phyloP scores from a whole-genome alignment of 805 yeast genomes.

The Wickerhamomyces queroliae region DNA sequence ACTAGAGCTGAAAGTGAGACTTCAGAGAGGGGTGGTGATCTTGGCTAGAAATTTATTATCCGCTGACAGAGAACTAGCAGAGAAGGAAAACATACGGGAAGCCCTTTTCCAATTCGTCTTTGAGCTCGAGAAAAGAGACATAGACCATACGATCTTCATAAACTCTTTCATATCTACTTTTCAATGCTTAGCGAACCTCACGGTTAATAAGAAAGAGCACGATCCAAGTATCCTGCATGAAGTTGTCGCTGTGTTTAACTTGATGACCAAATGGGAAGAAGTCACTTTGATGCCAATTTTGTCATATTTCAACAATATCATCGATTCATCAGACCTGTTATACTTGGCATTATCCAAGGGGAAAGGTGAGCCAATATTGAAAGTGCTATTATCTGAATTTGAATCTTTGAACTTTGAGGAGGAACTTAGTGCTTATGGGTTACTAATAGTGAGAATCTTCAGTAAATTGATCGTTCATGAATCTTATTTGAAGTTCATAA shows the following conservation, averaged over 20 bases:
- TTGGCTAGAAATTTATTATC: conserved; percentile 42
- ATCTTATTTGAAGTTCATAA: conserved; percentile 27
- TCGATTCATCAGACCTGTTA: conserved; percentile 11
- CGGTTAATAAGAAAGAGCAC: conserved; percentile 6
- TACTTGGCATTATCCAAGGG: conserved; percentile 16
- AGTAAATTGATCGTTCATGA: conserved; percentile 26
- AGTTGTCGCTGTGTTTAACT: conserved; percentile 5
- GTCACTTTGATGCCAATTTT: conserved; percentile 7
- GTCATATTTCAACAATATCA: conserved; percentile 9
- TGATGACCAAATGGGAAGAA: conserved; percentile 1
- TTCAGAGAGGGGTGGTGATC: conserved; percentile 41
- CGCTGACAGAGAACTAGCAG: conserved; percentile 24
- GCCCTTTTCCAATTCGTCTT: conserved; percentile 1
- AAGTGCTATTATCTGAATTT: conserved; percentile 8
- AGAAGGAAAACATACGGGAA: conserved; percentile 9
- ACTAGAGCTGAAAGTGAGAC: conserved; percentile 21
- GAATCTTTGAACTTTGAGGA: conserved; percentile 11
- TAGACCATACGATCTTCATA: background rate
- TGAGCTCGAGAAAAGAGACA: background rate
- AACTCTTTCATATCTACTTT: conserved; percentile 5
- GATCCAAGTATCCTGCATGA: conserved; percentile 5
- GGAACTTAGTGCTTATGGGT: conserved; percentile 14
- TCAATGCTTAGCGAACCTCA: conserved; percentile 15
- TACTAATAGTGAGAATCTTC: conserved; percentile 23
- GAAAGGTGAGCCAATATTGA: conserved; percentile 10